A percentile compares a stretch with the other conserved stretches of the same genome.
phyloP scores from a whole-genome alignment of 257 asterid species.

The Petunia axillaris region DNA sequence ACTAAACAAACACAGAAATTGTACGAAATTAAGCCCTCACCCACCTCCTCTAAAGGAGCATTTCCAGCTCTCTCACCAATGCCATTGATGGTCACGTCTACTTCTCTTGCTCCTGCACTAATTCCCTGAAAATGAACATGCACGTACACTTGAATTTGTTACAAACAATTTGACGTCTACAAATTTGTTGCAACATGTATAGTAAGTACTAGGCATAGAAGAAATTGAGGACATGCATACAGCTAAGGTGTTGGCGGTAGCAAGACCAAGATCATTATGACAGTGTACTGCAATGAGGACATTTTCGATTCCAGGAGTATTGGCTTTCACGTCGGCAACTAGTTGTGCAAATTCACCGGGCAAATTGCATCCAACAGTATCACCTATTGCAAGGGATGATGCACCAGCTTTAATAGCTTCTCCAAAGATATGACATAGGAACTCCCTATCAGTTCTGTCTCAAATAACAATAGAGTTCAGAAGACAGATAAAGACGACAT shows the following conservation, averaged over 20 bases:
- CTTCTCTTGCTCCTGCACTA: slow-evolving; percentile 86
- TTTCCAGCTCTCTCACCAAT: slow-evolving; percentile 98
- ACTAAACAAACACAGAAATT: too few relatives aligned
- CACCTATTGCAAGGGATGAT: slow-evolving; percentile 86
- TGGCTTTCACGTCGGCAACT: slow-evolving; percentile 81
- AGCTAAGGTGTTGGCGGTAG: slow-evolving; percentile 85
- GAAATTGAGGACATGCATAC: slow-evolving; percentile 39
- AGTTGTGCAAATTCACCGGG: slow-evolving; percentile 75
- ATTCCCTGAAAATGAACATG: slow-evolving; percentile 63
- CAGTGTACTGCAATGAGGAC: slow-evolving; percentile 86
- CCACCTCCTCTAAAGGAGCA: slow-evolving; percentile 91
- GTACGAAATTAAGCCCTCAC: not conserved
- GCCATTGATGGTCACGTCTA: slow-evolving; percentile 91
- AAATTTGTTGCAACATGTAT: not conserved
- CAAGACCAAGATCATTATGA: slow-evolving; percentile 92
- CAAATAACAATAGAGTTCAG: not conserved
- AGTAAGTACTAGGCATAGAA: slow-evolving; percentile 16
- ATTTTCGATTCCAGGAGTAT: slow-evolving; percentile 82
- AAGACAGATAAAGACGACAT: too few relatives aligned
- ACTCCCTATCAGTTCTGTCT: slow-evolving; percentile 76
- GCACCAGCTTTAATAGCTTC: slow-evolving; percentile 93
- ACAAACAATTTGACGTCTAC: not conserved
- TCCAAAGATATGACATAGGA: slow-evolving; percentile 77
- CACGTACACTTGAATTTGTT: slow-evolving; percentile 1
- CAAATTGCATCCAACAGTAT: slow-evolving; percentile 79